Percentiles rank a stretch among this genome's conserved stretches.
Conservation (phyloP, 1,284 basidiomycete species). For the Mycosarcoma maydis region DNA sequence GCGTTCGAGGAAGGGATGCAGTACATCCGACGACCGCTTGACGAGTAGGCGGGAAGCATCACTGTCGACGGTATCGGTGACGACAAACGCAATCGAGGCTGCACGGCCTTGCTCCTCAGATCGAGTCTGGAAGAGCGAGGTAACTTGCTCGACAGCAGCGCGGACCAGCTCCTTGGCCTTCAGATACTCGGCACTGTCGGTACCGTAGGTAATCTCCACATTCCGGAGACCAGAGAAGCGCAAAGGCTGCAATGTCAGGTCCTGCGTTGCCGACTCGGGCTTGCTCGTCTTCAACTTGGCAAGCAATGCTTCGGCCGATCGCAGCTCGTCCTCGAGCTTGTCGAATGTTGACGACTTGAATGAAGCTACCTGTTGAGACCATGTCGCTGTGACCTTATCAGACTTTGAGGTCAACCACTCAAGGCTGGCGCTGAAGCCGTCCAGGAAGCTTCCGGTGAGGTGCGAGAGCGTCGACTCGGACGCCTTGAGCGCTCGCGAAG, state of each 20-base stretch:
- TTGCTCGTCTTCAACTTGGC: conserved; percentile 13
- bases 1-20: conserved; percentile 27
- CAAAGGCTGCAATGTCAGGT: conserved; percentile 41
- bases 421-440: conserved; percentile 32
- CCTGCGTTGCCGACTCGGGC: not conserved
- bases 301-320: conserved; percentile 28
- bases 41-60: conserved; percentile 1
- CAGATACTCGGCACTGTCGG: conserved; percentile 24
- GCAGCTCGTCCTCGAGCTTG: conserved; percentile 37
- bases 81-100: conserved; percentile 40
- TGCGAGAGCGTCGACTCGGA: conserved; percentile 35
- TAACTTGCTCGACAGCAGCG: conserved; percentile 23
- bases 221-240: conserved; percentile 47
- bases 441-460: conserved; percentile 28
- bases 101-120: conserved; percentile 28
- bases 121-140: conserved; percentile 19
- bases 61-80: conserved; percentile 20
- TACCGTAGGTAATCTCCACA: conserved; percentile 38
- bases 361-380: conserved; percentile 28
- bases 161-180: conserved; percentile 29
- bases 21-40: conserved; percentile 27
- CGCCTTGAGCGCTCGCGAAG: conserved; percentile 23
- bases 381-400: conserved; percentile 5
- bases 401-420: conserved; percentile 34
- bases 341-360: conserved; percentile 32